Base-by-base conservation (phyloP, 2,329 filamentous ascomycete genomes). In the Sporothrix inflata region DNA sequence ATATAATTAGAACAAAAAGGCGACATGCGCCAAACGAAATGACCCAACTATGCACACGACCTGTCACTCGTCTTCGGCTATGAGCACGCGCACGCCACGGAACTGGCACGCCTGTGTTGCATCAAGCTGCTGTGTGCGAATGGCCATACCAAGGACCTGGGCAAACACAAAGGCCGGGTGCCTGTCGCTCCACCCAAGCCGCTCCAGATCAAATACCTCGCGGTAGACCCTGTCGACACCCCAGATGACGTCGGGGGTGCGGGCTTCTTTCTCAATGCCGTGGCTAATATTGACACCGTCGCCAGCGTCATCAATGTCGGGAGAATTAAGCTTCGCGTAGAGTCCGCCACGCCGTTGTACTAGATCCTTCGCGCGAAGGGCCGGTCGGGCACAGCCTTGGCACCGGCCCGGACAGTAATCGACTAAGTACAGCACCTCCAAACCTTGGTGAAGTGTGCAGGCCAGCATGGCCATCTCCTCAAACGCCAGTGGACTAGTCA, bases 381-480 rank as follows among this genome's bases (percentile, higher is more conserved):
- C 5, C 2, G 30, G 38, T 38, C 57, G 60, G 19, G 30, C 24
- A 27, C 55, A 69, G 24, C 14, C 19, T 19, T 30, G 51, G 34
- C 70, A 71, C 16, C 66, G 47, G 47, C 70, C 70, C 1, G 74
- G 69, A 42, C 77, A 77, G 21, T 77, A 71, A 65, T 80, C 79
- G 40, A 81, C 78, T 7, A 81, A 72, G 40, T 80, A 81, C 61
- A 81, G 57, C 72, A 79, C 77, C 49, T 79, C 77, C 16, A 80
- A 70, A 0, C 73, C 75, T 21, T 75, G 75, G 21, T 80, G 77
- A 24, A 80, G 69, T 61, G 76, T 78, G 12, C 75, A 79, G 4
- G 78, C 78, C 21, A 80, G 71, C 53, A 77, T 79, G 1, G 76
- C 74, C 27, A 76, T 74, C 72, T 80, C 79, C 12, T 80, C 78